These are phyloP conservation scores for Diaporthe vaccinii DNA, from an alignment of 2,329 filamentous ascomycete genomes.

Conservation along the genomic window DNA sequence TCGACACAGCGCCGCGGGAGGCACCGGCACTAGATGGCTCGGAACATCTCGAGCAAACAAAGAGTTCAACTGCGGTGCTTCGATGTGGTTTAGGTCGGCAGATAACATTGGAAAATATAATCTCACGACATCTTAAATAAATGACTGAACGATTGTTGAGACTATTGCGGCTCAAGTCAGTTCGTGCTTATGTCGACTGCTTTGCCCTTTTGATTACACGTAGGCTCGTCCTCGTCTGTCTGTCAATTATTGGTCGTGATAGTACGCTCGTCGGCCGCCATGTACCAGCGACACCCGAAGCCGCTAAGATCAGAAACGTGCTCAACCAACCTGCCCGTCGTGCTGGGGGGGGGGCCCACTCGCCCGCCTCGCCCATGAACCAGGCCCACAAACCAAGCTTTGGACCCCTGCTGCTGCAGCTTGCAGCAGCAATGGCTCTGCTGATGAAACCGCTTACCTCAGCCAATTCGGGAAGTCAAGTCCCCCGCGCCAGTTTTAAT, in stretches of 20 bases:
- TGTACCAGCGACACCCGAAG: constrained; percentile 1
- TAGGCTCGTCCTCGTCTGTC: neutral
- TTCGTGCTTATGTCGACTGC: neutral
- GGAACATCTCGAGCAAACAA: neutral
- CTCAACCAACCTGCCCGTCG: neutral
- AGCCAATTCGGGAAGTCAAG: neutral
- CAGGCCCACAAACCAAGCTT: constrained; percentile 21
- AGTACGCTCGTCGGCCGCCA: neutral
- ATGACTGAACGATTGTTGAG: neutral
- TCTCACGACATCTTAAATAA: neutral
- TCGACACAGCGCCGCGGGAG: neutral
- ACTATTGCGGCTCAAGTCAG: neutral
- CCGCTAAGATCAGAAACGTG: constrained; percentile 24
- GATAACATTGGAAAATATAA: neutral
- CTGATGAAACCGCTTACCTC: constrained; percentile 25
- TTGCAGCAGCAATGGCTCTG: neutral
- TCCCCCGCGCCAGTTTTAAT: neutral
- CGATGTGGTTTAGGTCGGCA: neutral
- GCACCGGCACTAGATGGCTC: neutral
- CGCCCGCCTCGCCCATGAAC: constrained; percentile 1
- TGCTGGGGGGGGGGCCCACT: constrained; percentile 1
- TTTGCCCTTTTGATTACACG: neutral
- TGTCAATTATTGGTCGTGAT: neutral
- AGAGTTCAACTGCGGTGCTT: neutral
- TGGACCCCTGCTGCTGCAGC: neutral